Evolutionary conservation across 2,329 filamentous ascomycete species (phyloP), one percentile per base, ranked within the genome.

Genomic region (Ascochyta pisi): DNA sequence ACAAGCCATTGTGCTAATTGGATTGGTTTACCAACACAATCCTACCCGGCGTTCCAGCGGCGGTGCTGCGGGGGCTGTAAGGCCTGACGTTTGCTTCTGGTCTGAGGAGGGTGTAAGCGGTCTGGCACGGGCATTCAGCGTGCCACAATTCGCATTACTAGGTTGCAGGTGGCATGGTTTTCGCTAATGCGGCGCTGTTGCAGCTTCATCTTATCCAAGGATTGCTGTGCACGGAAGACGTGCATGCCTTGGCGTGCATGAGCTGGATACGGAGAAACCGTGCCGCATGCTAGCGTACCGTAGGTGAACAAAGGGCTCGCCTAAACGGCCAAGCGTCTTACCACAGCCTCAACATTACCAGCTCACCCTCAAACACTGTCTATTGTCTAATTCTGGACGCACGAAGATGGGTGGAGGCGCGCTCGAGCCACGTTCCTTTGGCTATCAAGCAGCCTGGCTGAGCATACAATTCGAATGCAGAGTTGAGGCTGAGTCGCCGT

Each of bases 381-480:
- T 66, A 65, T 56, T 61, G 15, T 57, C 64, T 63, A 65, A 65
- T 54, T 60, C 47, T 57, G 43, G 64, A 46, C 52, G 42, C 42
- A 54, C 53, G 31, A 40, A 49, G 50, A 42, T 40, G 43, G 54
- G 24, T 39, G 37, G 31, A 53, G 33, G 50, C 42, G 45, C 37
- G 61, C 47, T 46, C 46, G 35, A 58, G 49, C 58, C 51, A 60
- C 34, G 35, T 50, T 54, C 46, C 58, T 57, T 51, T 40, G 33
- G 52, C 24, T 42, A 46, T 54, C 49, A 61, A 49, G 46, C 50
- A 49, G 29, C 54, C 51, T 54, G 46, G 38, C 26, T 46, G 45
- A 58, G 60, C 52, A 24, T 41, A 56, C 56, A 27, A 27, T 55
- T 46, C 50, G 40, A 51, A 48, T 41, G 55, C 54, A 62, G 45